Evolutionary conservation across 306 rosid genomes (phyloP), one percentile per base, ranked within the genome.

Genomic region (Urtica urens): DNA sequence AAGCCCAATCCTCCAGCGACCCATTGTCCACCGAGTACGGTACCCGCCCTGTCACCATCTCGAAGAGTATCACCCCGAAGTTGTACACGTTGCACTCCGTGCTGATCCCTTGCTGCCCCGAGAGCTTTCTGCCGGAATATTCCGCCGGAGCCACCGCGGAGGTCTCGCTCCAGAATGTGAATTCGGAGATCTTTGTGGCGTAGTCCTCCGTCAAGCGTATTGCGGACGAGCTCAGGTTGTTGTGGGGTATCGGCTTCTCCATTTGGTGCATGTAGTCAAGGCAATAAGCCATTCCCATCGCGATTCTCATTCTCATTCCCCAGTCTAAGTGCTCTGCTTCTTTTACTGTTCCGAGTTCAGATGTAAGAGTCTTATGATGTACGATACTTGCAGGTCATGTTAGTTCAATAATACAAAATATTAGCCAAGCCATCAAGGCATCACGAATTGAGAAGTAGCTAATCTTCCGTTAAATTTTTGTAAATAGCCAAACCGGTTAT

Each of bases 251-350:
- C 12, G 87, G 94, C 47, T 82, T 77, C 39, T 75, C 62, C 45
- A 77, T 39, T 57, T 71, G 94, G 73, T 90, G 99, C 78, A 90
- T 57, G 37, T 85, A 63, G 51, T 82, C 95, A 6, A 90, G 75
- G 69, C 87, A 81, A 77, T 81, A 85, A 43, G 92, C 79, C 73
- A 69, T 69, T 46, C 99, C 99, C 80, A 79, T 77, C 25, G 83
- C 77, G 38, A 78, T 71, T 65, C 99, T 73, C 9, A 82, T 68
- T 43, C 94, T 78, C 76, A 87, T 77, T 60, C 23, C 69, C 99
- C 94, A 92, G 66, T 92, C 87, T 78, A 92, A 67, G 72, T 92
- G 96, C 71, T 92, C 99, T 3, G 93, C 78, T 72, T 90, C 99
- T 75, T 68, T 61, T 54, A 80, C 99, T 90, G 87, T n/a, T n/a